Percentiles rank a stretch among this genome's conserved stretches.
phyloP scores from a whole-genome alignment of 129 eudicot species.

The Lonicera japonica region DNA sequence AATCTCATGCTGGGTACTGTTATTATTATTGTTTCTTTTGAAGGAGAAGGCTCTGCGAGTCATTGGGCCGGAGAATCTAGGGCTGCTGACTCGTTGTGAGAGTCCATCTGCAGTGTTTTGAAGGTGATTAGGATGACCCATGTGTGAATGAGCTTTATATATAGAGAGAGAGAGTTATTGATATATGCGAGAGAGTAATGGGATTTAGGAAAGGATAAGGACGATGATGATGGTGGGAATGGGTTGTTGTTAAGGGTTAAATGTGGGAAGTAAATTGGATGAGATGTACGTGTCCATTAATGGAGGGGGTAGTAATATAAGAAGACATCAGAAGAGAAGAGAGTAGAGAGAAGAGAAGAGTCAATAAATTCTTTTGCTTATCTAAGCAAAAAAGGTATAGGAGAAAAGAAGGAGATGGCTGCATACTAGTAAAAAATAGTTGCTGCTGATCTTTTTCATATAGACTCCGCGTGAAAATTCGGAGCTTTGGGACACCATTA shows the following conservation, averaged over 20 bases:
- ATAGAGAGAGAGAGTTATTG: not conserved
- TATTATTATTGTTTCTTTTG: conserved; percentile 41
- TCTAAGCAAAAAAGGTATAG: too few species aligned
- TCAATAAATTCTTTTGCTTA: too few species aligned
- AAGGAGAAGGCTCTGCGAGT: conserved; percentile 91
- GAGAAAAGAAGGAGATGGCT: too few species aligned
- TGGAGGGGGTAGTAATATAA: not conserved
- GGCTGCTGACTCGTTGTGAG: conserved; percentile 71
- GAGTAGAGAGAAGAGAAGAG: not conserved
- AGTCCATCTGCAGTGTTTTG: conserved; percentile 34
- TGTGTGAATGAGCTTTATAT: not conserved
- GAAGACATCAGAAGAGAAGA: not conserved
- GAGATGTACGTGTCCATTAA: conserved; percentile 4
- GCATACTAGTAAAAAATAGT: too few species aligned
- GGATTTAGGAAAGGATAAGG: not conserved
- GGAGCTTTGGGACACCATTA: too few species aligned
- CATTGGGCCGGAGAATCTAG: conserved; percentile 85
- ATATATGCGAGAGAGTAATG: not conserved
- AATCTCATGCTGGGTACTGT: conserved; percentile 54
- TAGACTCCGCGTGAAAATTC: too few species aligned
- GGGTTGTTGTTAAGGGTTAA: too few species aligned
- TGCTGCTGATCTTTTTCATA: too few species aligned
- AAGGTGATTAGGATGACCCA: conserved; percentile 26
- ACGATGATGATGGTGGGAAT: not conserved
- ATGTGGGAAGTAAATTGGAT: too few species aligned